phyloP scores from a whole-genome alignment of 2,329 filamentous ascomycete species.

The Lasiodiplodia citricola region DNA sequence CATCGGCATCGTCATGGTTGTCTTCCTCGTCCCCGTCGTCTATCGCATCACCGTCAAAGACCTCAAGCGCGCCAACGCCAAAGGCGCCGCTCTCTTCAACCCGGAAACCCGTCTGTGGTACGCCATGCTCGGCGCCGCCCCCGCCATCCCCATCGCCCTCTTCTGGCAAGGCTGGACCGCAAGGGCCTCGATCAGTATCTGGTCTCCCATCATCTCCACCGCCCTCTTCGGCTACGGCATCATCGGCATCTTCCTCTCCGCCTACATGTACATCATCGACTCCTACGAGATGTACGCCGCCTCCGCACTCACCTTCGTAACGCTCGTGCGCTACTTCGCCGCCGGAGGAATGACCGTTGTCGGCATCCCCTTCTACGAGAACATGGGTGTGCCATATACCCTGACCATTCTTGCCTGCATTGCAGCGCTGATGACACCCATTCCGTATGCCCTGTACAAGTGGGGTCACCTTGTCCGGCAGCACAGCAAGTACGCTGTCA shows the following conservation, averaged over 20 bases:
- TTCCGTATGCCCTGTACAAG: conserved; percentile 44
- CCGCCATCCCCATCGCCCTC: conserved; percentile 56
- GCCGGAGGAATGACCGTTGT: conserved; percentile 49
- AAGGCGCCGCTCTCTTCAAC: conserved; percentile 47
- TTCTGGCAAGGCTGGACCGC: conserved; percentile 66
- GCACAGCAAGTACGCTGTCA: conserved; percentile 26
- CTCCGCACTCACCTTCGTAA: conserved; percentile 51
- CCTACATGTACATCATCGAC: conserved; percentile 64
- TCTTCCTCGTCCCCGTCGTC: conserved; percentile 51
- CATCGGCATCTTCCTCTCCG: conserved; percentile 55
- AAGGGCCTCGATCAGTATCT: conserved; percentile 53
- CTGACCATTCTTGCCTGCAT: conserved; percentile 48
- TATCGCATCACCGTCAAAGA: conserved; percentile 54
- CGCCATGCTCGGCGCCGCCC: conserved; percentile 55
- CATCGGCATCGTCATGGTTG: conserved; percentile 47
- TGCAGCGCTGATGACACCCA: conserved; percentile 38
- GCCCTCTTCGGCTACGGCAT: conserved; percentile 59
- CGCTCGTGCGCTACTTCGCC: conserved; percentile 48
- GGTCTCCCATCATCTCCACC: conserved; percentile 58
- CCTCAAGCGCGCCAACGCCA: conserved; percentile 43
- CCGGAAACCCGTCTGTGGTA: conserved; percentile 62
- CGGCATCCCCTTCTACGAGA: conserved; percentile 47
- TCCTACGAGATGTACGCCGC: conserved; percentile 60
- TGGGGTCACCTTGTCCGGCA: conserved; percentile 32
- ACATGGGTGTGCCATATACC: conserved; percentile 43